A percentile compares a stretch with the other conserved stretches of the same genome.
These are phyloP conservation scores for Pneumocystis murina DNA, from an alignment of 1,139 yeast genomes.

Conservation along the genomic window DNA sequence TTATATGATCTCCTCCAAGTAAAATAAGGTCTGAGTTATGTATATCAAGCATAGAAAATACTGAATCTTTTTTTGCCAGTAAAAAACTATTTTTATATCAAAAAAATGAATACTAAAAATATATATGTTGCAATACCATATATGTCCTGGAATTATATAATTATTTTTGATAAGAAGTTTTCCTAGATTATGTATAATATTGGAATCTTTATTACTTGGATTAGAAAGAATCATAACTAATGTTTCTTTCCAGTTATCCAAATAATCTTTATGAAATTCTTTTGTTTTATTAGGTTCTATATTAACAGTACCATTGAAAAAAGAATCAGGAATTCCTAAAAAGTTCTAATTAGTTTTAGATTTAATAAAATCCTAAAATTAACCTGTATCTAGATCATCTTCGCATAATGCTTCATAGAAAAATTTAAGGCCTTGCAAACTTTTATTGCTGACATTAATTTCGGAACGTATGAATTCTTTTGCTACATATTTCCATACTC, in stretches of 20 bases:
- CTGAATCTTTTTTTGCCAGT: conserved; percentile 17
- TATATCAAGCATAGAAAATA: conserved; percentile 20
- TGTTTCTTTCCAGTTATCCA: conserved; percentile 24
- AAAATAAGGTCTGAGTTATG: conserved; percentile 15
- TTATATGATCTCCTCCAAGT: conserved; percentile 19
- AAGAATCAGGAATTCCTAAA: conserved; percentile 2
- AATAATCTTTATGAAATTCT: conserved; percentile 4
- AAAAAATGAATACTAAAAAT: not conserved
- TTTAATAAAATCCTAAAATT: conserved; percentile 25
- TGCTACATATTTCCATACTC: conserved; percentile 45
- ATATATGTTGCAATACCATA: conserved; percentile 14
- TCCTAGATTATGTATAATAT: conserved; percentile 24
- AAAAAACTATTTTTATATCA: conserved; percentile 12
- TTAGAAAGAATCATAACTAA: conserved; percentile 24
- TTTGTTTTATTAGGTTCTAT: not conserved
- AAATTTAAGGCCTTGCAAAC: conserved; percentile 43
- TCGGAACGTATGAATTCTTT: conserved; percentile 35
- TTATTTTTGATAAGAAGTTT: conserved; percentile 20
- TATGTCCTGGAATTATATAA: conserved; percentile 23
- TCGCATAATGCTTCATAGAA: conserved; percentile 55
- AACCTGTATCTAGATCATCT: conserved; percentile 39
- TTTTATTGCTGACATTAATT: conserved; percentile 22
- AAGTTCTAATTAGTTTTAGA: not conserved
- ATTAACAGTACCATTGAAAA: not conserved
- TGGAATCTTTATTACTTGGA: conserved; percentile 21